Evolutionary conservation across 1,284 basidiomycete genomes (phyloP), one percentile per base, ranked within the genome.

Genomic region (Exobasidium cylindrosporum): DNA sequence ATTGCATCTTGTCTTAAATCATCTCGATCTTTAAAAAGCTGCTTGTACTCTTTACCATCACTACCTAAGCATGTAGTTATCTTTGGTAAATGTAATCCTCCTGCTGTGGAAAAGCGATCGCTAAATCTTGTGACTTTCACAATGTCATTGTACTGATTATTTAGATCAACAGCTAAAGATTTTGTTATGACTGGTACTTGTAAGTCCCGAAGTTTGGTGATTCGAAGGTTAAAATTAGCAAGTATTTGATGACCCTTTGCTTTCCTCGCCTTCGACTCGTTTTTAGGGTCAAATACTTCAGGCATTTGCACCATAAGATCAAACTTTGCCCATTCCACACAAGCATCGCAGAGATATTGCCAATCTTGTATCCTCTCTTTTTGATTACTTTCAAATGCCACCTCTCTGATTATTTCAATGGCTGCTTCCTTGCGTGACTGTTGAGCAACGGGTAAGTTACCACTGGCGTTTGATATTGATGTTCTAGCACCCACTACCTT

Each of bases 1-100:
- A 98, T 92, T 0, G 95, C 94, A 78, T 98, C 95, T 81, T 98
- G 96, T 30, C 95, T 87, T 32, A 96, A 81, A 74, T 98, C 95
- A 21, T 88, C 85, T 81, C 89, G 86, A 11, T 91, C 90, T 80
- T 98, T 98, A 83, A 94, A 96, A 79, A 97, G 81, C 78, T 97
- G 92, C 65, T 85, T 89, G 80, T 93, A 90, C 52, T 77, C 81
- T 32, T 82, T 74, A 0, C 90, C 91, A 71, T 90, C 85, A 1
- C 84, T 84, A 11, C 90, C 92, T 17, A 84, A 65, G 63, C 91
- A 96, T 1, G 78, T 81, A 60, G 83, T 87, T 67, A 95, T 88
- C 79, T 97, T 97, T 0, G 95, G 95, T 31, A 87, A 60, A 76
- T 90, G 91, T 11, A 89, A 68, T 2, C 95, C 95, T 14, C 92